Conservation (phyloP, 106 monocot genomes). For the Dioscorea alata region DNA sequence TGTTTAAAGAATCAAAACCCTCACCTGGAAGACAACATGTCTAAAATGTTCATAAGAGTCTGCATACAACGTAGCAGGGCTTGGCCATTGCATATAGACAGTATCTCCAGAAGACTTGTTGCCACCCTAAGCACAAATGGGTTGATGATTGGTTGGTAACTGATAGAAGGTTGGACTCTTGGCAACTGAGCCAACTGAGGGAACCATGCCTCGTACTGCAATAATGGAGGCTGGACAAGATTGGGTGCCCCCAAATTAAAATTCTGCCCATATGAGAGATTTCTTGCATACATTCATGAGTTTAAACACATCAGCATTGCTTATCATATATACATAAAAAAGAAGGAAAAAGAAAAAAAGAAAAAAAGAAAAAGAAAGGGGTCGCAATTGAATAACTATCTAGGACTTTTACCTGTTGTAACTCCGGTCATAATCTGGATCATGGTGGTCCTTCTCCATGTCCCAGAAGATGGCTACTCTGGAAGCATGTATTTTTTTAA, state of each 20-base stretch:
- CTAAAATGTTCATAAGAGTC: conserved; percentile 74
- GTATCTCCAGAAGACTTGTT: conserved; percentile 41
- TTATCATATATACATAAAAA: too few species aligned
- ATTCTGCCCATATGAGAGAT: conserved; percentile 26
- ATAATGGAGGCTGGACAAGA: conserved; percentile 36
- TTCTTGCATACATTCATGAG: conserved; percentile 51
- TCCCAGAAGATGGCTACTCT: conserved; percentile 79
- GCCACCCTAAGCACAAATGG: conserved; percentile 27
- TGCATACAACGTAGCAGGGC: conserved; percentile 68
- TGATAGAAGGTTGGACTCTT: conserved; percentile 24
- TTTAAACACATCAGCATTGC: background rate
- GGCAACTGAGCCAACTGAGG: conserved; percentile 37
- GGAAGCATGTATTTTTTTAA: too few species aligned
- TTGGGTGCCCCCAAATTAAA: conserved; percentile 31
- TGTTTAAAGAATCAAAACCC: background rate
- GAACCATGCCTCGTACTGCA: conserved; percentile 44
- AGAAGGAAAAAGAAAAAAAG: too few species aligned
- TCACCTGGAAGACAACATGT: conserved; percentile 60
- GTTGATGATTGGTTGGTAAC: conserved; percentile 21
- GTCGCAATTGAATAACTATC: too few species aligned
- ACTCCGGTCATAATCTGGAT: conserved; percentile 90
- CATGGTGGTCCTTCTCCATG: conserved; percentile 69
- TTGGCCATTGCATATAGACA: conserved; percentile 77
- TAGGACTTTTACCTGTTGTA: conserved; percentile 50
- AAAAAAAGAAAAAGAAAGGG: too few species aligned